Conservation (phyloP, 345 rosid species). For the Syzygium oleosum region DNA sequence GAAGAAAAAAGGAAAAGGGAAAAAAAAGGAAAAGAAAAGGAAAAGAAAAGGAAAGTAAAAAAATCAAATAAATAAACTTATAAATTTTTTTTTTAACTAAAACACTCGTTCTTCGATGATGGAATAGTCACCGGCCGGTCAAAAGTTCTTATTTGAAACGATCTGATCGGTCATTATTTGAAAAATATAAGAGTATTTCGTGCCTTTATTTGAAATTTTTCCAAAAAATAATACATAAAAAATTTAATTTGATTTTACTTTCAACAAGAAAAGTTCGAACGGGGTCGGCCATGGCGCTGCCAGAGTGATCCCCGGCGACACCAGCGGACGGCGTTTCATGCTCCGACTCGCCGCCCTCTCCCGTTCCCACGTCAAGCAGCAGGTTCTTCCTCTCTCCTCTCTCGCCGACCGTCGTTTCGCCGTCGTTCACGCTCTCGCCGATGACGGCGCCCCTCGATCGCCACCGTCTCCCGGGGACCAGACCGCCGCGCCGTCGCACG, state of each 20-base stretch:
- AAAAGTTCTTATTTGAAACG: too few species aligned
- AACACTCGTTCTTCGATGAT: too few species aligned
- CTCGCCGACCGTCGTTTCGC: background rate
- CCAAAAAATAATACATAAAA: background rate
- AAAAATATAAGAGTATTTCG: too few species aligned
- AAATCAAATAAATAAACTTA: too few species aligned
- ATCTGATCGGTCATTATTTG: too few species aligned
- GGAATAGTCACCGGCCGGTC: too few species aligned
- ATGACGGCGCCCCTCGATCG: background rate
- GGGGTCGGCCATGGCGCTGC: background rate
- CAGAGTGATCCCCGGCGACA: background rate
- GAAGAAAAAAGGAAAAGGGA: too few species aligned
- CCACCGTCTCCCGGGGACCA: background rate
- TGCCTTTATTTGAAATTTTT: too few species aligned
- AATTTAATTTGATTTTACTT: too few species aligned
- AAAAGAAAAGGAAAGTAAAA: too few species aligned
- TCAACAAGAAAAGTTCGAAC: background rate
- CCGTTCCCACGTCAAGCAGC: background rate
- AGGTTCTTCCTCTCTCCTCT: background rate
- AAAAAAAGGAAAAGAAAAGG: too few species aligned
- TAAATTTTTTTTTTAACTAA: too few species aligned
- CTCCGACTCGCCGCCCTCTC: background rate
- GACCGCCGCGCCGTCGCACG: slow-evolving; percentile 8
- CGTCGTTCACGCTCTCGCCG: background rate
- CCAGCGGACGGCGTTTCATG: background rate